Conservation (phyloP, 2,329 filamentous ascomycete species). For the Cryphonectria radicalis region DNA sequence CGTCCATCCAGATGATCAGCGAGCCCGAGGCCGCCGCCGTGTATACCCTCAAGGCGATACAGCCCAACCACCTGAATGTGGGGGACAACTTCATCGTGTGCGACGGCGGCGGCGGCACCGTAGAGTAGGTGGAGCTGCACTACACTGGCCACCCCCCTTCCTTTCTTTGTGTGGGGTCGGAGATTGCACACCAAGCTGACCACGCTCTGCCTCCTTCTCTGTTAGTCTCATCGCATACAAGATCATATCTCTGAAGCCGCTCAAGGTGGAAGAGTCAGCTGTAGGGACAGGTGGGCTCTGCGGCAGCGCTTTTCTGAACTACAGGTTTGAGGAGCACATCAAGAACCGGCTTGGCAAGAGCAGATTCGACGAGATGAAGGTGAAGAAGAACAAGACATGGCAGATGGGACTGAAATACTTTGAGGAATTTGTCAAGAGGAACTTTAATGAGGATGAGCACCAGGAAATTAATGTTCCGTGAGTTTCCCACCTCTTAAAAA, state of each 20-base stretch:
- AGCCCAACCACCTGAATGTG: conserved; percentile 72
- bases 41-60: conserved; percentile 78
- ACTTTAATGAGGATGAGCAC: conserved; percentile 79
- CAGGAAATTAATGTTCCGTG: conserved; percentile 77
- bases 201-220: background rate
- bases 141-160: background rate
- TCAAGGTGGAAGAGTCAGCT: conserved; percentile 77
- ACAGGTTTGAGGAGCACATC: conserved; percentile 79
- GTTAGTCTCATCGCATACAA: conserved; percentile 75
- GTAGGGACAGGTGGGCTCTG: conserved; percentile 79
- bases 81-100: conserved; percentile 70
- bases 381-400: conserved; percentile 79
- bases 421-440: conserved; percentile 83
- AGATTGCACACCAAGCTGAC: conserved; percentile 29
- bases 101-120: conserved; percentile 65
- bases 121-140: conserved; percentile 59
- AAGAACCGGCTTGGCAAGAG: conserved; percentile 67
- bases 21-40: conserved; percentile 82
- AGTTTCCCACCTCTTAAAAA: conserved; percentile 35
- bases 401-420: conserved; percentile 79
- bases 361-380: conserved; percentile 74
- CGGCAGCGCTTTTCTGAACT: conserved; percentile 79
- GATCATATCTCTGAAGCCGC: conserved; percentile 72
- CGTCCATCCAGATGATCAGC: conserved; percentile 77
- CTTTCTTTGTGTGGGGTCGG: background rate